phyloP scores from a whole-genome alignment of 495 filamentous ascomycete species.

The Pyrenula aspistea region DNA sequence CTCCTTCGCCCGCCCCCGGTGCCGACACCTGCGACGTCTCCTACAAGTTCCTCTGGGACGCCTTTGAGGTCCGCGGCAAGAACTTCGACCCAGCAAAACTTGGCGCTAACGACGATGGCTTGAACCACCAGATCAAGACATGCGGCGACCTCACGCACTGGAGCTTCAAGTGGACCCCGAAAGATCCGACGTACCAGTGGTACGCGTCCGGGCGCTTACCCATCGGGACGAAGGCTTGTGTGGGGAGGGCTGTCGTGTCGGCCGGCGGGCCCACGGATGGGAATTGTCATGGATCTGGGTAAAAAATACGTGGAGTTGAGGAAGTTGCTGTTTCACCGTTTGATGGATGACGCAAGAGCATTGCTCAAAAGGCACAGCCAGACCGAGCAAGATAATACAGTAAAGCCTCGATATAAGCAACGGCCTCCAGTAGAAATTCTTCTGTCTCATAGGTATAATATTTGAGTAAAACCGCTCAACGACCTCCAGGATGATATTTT shows the following conservation, averaged over 20 bases:
- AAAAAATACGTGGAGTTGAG: too few species aligned
- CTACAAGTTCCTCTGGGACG: constrained; percentile 5
- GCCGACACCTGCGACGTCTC: constrained; percentile 5
- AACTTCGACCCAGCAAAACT: constrained; percentile 5
- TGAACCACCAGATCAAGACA: constrained; percentile 5
- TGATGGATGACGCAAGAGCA: too few species aligned
- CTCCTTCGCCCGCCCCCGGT: background rate
- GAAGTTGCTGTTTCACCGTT: too few species aligned
- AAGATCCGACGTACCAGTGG: constrained; percentile 9
- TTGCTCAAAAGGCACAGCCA: too few species aligned
- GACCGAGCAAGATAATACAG: too few species aligned
- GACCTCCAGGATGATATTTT: too few species aligned
- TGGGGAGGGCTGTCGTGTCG: constrained; percentile 3
- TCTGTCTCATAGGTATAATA: too few species aligned
- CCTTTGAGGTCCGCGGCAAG: constrained; percentile 8
- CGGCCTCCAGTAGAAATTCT: too few species aligned
- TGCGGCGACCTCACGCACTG: constrained; percentile 8
- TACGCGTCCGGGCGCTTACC: constrained; percentile 7
- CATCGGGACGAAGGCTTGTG: constrained; percentile 8
- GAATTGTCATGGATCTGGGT: background rate
- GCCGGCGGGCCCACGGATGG: constrained; percentile 8
- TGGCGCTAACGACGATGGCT: constrained; percentile 5
- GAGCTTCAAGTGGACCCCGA: constrained; percentile 8
- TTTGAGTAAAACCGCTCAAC: too few species aligned
- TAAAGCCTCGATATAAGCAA: too few species aligned